Percentiles rank a stretch among this genome's conserved stretches.
Conservation (phyloP, 163 green algal species). For the Coccomyxa subellipsoidea region DNA sequence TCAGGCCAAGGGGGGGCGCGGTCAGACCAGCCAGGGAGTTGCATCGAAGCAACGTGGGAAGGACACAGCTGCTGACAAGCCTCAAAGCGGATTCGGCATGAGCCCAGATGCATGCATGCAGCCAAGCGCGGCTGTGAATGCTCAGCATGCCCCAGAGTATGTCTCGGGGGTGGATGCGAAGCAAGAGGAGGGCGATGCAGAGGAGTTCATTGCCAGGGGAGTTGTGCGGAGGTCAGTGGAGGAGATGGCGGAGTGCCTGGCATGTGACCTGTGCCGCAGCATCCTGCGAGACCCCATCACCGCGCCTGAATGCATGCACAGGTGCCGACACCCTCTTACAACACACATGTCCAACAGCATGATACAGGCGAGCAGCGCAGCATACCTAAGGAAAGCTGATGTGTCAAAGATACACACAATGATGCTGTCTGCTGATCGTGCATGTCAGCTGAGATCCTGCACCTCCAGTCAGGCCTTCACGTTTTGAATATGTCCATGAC, state of each 20-base stretch:
- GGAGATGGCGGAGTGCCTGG: slow-evolving; percentile 14
- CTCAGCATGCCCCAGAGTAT: background rate
- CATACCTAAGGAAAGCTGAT: too few relatives aligned
- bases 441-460: too few relatives aligned
- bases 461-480: background rate
- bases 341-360: too few relatives aligned
- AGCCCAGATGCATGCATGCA: background rate
- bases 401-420: too few relatives aligned
- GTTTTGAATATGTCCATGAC: background rate
- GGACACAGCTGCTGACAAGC: background rate
- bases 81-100: background rate
- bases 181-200: background rate
- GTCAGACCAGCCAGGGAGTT: background rate
- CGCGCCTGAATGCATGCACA: slow-evolving; percentile 27
- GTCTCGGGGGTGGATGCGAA: background rate
- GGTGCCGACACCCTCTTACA: background rate
- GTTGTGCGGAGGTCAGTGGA: slow-evolving; percentile 4
- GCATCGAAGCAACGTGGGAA: background rate
- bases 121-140: background rate
- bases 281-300: slow-evolving; percentile 28
- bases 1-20: background rate
- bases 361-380: too few relatives aligned
- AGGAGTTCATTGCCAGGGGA: background rate
- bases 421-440: too few relatives aligned
- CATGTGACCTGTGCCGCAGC: slow-evolving; percentile 22